phyloP scores from a whole-genome alignment of 1,284 basidiomycete genomes.

The Trametes versicolor region DNA sequence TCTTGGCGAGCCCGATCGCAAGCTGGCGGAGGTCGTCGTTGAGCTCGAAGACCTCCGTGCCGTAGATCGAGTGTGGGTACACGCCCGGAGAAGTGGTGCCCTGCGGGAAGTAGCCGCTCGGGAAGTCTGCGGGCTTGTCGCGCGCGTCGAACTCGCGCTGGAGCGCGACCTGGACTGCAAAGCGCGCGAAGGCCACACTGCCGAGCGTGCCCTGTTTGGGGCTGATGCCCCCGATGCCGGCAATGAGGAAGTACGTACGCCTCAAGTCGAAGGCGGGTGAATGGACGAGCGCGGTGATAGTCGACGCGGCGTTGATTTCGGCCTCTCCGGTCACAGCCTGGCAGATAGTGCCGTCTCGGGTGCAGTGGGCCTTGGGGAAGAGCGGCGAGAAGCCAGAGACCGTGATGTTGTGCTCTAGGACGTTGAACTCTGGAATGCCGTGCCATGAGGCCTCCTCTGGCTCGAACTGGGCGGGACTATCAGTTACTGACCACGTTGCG shows the following conservation, averaged over 20 bases:
- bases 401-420: constrained; percentile 47
- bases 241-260: constrained; percentile 57
- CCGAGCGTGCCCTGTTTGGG: constrained; percentile 54
- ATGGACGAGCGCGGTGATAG: constrained; percentile 49
- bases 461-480: constrained; percentile 21
- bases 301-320: constrained; percentile 60
- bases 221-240: constrained; percentile 58
- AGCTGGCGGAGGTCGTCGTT: constrained; percentile 55
- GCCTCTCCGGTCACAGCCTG: constrained; percentile 49
- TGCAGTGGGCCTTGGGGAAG: constrained; percentile 55
- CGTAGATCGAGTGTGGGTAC: constrained; percentile 50
- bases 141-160: constrained; percentile 58
- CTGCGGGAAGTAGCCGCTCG: constrained; percentile 53
- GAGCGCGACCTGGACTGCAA: constrained; percentile 55
- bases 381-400: constrained; percentile 55
- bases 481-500: too few species aligned
- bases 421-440: constrained; percentile 42
- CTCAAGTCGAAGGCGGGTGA: constrained; percentile 53
- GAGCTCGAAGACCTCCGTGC: constrained; percentile 61
- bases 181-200: constrained; percentile 54
- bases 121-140: constrained; percentile 54
- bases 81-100: constrained; percentile 47
- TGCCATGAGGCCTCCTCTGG: constrained; percentile 30
- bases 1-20: constrained; percentile 46
- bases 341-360: constrained; percentile 50